Conservation (phyloP, 2,329 filamentous ascomycete genomes). For the Pseudogymnoascus destructans region DNA sequence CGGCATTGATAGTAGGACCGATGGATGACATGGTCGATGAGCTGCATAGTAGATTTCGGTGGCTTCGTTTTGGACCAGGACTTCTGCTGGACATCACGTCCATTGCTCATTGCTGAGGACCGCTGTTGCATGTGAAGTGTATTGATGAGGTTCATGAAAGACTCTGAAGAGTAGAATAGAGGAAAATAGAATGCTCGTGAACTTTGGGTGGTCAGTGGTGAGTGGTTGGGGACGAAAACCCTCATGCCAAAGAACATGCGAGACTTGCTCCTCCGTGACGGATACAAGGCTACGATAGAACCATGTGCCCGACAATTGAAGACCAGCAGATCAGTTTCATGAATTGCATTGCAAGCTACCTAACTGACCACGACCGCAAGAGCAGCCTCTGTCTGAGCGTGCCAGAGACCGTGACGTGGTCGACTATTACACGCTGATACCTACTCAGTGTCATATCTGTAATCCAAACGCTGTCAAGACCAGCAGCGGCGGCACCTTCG, state of each 20-base stretch:
- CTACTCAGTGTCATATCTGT: constrained; percentile 8
- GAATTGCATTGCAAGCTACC: constrained; percentile 8
- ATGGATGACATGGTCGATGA: not conserved
- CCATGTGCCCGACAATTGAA: not conserved
- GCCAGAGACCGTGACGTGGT: not conserved
- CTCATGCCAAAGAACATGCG: not conserved
- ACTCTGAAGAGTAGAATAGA: not conserved
- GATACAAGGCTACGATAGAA: not conserved
- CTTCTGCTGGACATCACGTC: not conserved
- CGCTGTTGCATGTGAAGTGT: not conserved
- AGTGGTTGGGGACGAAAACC: not conserved
- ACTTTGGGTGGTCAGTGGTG: not conserved
- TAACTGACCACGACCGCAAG: not conserved
- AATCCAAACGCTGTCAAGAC: not conserved
- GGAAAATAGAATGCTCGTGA: not conserved
- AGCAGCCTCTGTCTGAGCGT: constrained; percentile 5
- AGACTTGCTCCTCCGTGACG: not conserved
- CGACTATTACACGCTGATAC: not conserved
- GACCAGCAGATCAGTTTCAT: not conserved
- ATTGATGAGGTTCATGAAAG: not conserved
- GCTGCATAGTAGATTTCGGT: not conserved
- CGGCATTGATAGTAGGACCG: not conserved
- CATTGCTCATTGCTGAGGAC: not conserved
- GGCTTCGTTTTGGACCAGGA: not conserved
- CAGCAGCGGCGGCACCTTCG: not conserved